These are phyloP conservation scores for Ceratobasidium theobromae DNA, from an alignment of 1,284 basidiomycete species.

Conservation along the genomic window DNA sequence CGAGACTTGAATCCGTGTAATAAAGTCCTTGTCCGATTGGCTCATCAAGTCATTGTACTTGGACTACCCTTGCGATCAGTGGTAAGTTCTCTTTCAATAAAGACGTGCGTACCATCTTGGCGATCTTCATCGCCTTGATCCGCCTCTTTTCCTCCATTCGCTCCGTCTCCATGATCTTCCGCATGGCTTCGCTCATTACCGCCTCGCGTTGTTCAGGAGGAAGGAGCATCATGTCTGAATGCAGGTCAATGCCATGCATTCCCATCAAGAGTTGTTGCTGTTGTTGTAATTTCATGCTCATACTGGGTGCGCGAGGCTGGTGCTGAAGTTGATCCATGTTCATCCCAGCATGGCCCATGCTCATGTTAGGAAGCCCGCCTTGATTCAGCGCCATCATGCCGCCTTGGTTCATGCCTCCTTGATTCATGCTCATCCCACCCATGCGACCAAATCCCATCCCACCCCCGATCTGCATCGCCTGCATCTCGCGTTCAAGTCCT, in stretches of 20 bases:
- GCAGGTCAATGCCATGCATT: conserved; percentile 20
- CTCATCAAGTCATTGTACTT: conserved; percentile 99
- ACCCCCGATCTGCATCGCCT: conserved; percentile 36
- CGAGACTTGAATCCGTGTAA: conserved; percentile 98
- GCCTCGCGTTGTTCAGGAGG: conserved; percentile 64
- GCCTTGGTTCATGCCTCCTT: conserved; percentile 30
- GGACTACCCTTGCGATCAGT: conserved; percentile 55
- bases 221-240: conserved; percentile 29
- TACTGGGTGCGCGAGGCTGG: conserved; percentile 34
- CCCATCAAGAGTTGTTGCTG: conserved; percentile 26
- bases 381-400: neutral
- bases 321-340: conserved; percentile 20
- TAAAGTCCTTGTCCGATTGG: conserved; percentile 99
- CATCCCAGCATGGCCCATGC: conserved; percentile 22
- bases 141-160: conserved; percentile 80
- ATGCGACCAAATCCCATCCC: conserved; percentile 28
- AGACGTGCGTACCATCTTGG: conserved; percentile 66
- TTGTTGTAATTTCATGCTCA: conserved; percentile 36
- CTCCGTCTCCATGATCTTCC: conserved; percentile 85
- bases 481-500: conserved; percentile 48
- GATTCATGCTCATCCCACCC: conserved; percentile 4
- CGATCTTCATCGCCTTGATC: conserved; percentile 79
- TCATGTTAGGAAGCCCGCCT: conserved; percentile 6
- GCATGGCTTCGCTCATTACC: conserved; percentile 72
- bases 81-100: conserved; percentile 31